phyloP scores from a whole-genome alignment of 1,284 basidiomycete genomes.

The Heliocybe sulcata region DNA sequence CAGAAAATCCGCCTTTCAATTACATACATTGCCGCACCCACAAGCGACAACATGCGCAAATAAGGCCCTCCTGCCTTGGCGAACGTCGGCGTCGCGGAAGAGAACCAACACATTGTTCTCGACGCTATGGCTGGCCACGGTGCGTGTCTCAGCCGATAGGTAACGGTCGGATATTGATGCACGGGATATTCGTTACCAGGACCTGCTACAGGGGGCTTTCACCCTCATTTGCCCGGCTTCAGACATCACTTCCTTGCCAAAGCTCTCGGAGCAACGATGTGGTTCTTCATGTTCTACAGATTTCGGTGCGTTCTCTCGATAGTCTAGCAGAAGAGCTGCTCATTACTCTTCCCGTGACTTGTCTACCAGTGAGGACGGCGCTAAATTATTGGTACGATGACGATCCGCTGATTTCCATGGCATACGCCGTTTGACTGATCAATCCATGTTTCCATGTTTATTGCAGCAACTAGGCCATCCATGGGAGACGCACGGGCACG shows the following conservation, averaged over 20 bases:
- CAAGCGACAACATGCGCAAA: constrained; percentile 7
- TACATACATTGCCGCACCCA: background rate
- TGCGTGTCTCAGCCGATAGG: no score
- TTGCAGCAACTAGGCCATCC: constrained; percentile 47
- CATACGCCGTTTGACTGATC: background rate
- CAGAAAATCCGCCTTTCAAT: background rate
- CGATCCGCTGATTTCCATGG: no score
- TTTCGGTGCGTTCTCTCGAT: constrained; percentile 56
- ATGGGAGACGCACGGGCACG: constrained; percentile 49
- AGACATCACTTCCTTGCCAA: constrained; percentile 77
- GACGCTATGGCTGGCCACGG: constrained; percentile 25
- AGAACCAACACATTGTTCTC: background rate
- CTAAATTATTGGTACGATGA: constrained; percentile 56
- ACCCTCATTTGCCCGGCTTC: constrained; percentile 78
- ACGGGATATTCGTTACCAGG: constrained; percentile 13
- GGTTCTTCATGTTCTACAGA: constrained; percentile 97
- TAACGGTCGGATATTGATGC: no score
- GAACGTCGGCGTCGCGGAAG: background rate
- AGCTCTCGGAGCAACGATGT: constrained; percentile 86
- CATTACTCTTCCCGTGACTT: constrained; percentile 1
- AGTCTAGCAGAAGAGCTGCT: background rate
- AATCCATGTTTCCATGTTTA: constrained; percentile 8
- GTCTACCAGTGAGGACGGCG: constrained; percentile 55
- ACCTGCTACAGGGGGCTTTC: constrained; percentile 59
- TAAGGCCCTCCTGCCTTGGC: constrained; percentile 10